Evolutionary conservation across 2,329 filamentous ascomycete genomes (phyloP).

Genomic region (Pyricularia sp.): DNA sequence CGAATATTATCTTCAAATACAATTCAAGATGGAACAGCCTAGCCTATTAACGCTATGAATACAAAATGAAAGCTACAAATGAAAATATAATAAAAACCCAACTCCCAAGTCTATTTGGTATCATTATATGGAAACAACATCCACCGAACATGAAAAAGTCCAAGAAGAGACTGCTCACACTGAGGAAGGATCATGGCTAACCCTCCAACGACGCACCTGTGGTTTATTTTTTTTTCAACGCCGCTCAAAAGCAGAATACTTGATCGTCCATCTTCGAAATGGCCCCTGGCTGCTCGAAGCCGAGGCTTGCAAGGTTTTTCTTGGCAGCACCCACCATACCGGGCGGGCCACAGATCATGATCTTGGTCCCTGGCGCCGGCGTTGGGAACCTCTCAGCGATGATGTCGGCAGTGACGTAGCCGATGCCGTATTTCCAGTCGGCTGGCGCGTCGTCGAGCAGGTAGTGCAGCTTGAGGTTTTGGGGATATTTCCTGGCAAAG

Average conservation of each 20-base stretch:
- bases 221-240: too few species aligned
- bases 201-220: background rate
- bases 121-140: background rate
- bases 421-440: conserved; percentile 37
- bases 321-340: conserved; percentile 50
- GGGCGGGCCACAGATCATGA: conserved; percentile 52
- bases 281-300: conserved; percentile 39
- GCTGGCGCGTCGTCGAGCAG: conserved; percentile 37
- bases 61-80: background rate
- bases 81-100: background rate
- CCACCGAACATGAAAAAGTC: background rate
- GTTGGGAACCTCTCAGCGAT: conserved; percentile 39
- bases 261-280: conserved; percentile 44
- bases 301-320: conserved; percentile 35
- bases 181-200: background rate
- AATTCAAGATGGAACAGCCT: background rate
- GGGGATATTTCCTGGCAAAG: conserved; percentile 38
- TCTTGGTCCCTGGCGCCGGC: conserved; percentile 34
- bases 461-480: conserved; percentile 47
- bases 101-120: background rate
- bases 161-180: background rate
- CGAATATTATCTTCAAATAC: background rate
- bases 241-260: conserved; percentile 39
- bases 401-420: conserved; percentile 41
- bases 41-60: background rate